A percentile compares a stretch with the other conserved stretches of the same genome.
Evolutionary conservation across 2,329 filamentous ascomycete genomes (phyloP).

Genomic region (Bipolaris cookei): DNA sequence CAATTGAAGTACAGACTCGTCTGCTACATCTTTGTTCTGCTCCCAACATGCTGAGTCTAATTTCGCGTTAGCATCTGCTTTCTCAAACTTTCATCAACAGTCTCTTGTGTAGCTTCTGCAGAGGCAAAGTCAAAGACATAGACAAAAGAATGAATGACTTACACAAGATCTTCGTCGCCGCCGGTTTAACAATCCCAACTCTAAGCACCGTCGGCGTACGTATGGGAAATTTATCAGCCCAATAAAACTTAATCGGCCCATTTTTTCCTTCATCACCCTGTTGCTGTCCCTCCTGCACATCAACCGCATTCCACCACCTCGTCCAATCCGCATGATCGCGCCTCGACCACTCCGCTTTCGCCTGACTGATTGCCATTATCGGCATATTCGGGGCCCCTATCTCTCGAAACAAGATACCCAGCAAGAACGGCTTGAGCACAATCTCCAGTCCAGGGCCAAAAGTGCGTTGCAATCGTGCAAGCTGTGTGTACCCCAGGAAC

Average conservation of each 20-base stretch:
- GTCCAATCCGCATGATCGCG: constrained; percentile 45
- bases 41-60: constrained; percentile 45
- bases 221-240: constrained; percentile 43
- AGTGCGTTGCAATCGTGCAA: constrained; percentile 32
- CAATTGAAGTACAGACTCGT: constrained; percentile 30
- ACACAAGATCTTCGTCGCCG: constrained; percentile 33
- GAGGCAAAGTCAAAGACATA: background rate
- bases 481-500: constrained; percentile 44
- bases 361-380: constrained; percentile 27
- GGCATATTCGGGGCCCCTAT: constrained; percentile 46
- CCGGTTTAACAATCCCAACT: constrained; percentile 38
- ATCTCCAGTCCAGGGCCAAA: constrained; percentile 38
- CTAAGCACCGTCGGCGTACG: constrained; percentile 43
- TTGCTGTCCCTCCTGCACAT: constrained; percentile 36
- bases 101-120: background rate
- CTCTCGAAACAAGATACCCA: constrained; percentile 45
- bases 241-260: constrained; percentile 37
- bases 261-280: constrained; percentile 11
- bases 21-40: constrained; percentile 36
- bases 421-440: constrained; percentile 41
- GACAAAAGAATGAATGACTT: constrained; percentile 9
- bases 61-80: constrained; percentile 9
- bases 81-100: background rate
- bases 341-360: constrained; percentile 36
- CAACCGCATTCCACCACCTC: constrained; percentile 43